Percentiles rank a stretch among this genome's conserved stretches.
phyloP scores from a whole-genome alignment of 2,329 filamentous ascomycete species.

The Fusarium tupiense region DNA sequence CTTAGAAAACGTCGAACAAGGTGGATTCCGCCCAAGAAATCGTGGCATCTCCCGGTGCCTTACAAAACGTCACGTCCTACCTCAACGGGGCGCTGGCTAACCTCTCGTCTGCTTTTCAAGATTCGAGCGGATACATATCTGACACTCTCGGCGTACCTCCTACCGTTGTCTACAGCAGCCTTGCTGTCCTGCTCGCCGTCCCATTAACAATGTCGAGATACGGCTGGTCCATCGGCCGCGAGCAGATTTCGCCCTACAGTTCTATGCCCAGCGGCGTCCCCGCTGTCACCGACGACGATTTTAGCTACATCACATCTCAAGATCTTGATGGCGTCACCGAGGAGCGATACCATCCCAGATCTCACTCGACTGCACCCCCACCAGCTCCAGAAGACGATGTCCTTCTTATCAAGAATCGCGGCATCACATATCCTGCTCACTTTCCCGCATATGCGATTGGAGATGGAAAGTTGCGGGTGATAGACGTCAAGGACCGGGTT shows the following conservation, averaged over 20 bases:
- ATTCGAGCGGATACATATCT: slow-evolving; percentile 62
- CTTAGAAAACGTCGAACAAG: slow-evolving; percentile 58
- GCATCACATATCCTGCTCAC: slow-evolving; percentile 72
- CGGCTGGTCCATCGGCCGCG: slow-evolving; percentile 58
- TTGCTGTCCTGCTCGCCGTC: slow-evolving; percentile 60
- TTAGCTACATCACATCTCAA: slow-evolving; percentile 83
- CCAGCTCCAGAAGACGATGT: slow-evolving; percentile 71
- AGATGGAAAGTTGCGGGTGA: slow-evolving; percentile 74
- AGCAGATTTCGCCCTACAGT: slow-evolving; percentile 62
- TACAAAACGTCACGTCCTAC: slow-evolving; percentile 68
- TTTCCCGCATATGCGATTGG: slow-evolving; percentile 81
- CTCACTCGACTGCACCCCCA: slow-evolving; percentile 47
- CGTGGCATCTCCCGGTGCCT: slow-evolving; percentile 71
- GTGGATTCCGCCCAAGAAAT: slow-evolving; percentile 69
- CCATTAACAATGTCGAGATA: slow-evolving; percentile 66
- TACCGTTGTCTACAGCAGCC: slow-evolving; percentile 60
- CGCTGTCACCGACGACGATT: slow-evolving; percentile 79
- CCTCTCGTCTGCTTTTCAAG: slow-evolving; percentile 58
- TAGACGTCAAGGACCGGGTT: slow-evolving; percentile 73
- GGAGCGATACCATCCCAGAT: slow-evolving; percentile 54
- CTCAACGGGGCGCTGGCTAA: slow-evolving; percentile 62
- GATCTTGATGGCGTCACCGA: slow-evolving; percentile 65
- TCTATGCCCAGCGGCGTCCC: slow-evolving; percentile 61
- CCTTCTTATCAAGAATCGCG: slow-evolving; percentile 74
- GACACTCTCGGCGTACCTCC: slow-evolving; percentile 61